Evolutionary conservation across 441 rosid species (phyloP).

Genomic region (Aleurites moluccanus): DNA sequence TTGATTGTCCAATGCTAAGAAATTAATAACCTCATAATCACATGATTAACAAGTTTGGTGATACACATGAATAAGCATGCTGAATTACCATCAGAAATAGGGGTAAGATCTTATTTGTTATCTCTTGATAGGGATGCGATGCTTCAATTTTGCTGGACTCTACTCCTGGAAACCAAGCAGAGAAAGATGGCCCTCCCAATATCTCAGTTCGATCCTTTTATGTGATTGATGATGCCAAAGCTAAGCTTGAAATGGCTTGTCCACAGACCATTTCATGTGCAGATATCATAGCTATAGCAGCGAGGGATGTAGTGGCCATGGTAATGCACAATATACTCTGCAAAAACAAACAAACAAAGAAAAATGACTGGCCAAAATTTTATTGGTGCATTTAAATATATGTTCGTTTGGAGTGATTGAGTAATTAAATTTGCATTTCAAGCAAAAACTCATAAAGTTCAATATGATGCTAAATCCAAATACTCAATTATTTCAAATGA

Average conservation of each 20-base stretch:
- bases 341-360: not conserved
- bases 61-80: not conserved
- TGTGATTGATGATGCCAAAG: slow-evolving; percentile 68
- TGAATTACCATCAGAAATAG: not conserved
- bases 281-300: slow-evolving; percentile 61
- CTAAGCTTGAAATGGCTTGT: slow-evolving; percentile 65
- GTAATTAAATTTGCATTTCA: too few species aligned
- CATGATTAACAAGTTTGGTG: not conserved
- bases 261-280: slow-evolving; percentile 67
- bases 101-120: not conserved
- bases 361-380: not conserved
- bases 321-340: slow-evolving; percentile 30
- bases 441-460: too few species aligned
- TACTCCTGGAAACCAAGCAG: slow-evolving; percentile 60
- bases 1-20: not conserved
- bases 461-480: too few species aligned
- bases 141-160: slow-evolving; percentile 72
- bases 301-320: slow-evolving; percentile 70
- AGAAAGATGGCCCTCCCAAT: slow-evolving; percentile 81
- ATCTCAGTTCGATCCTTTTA: slow-evolving; percentile 69
- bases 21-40: slow-evolving; percentile 2
- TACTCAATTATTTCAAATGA: too few species aligned
- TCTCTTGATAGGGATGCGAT: slow-evolving; percentile 62
- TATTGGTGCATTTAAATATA: too few species aligned
- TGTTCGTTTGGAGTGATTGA: too few species aligned